Percentiles rank a stretch among this genome's conserved stretches.
Conservation (phyloP, 129 eudicot genomes). For the Flaveria bidentis region DNA sequence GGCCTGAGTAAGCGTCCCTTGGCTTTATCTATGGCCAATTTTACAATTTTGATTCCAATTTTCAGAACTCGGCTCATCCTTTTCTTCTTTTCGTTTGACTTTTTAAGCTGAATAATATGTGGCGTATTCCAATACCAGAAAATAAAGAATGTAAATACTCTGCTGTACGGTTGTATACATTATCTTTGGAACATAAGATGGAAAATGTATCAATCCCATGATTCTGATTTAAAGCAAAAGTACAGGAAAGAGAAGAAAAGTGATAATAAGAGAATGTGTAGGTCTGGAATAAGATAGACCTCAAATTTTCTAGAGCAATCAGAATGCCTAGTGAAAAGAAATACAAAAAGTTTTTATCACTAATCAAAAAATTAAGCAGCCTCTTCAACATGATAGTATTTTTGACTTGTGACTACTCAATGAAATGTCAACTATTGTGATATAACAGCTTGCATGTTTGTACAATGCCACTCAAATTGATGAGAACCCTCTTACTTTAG, state of each 20-base stretch:
- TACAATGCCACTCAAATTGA: background rate
- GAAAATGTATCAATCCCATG: conserved; percentile 26
- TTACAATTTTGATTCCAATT: conserved; percentile 23
- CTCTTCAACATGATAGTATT: conserved; percentile 9
- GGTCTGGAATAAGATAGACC: conserved; percentile 16
- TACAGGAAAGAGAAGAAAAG: conserved; percentile 21
- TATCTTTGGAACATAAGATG: conserved; percentile 23
- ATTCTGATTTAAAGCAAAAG: conserved; percentile 21
- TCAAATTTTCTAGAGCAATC: conserved; percentile 15
- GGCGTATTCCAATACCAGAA: conserved; percentile 24
- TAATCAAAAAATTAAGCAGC: background rate
- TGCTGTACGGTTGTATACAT: conserved; percentile 33
- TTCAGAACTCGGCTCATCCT: conserved; percentile 19
- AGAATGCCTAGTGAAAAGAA: conserved; percentile 21
- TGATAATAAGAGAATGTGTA: conserved; percentile 20
- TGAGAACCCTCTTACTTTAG: conserved; percentile 7
- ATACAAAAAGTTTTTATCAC: background rate
- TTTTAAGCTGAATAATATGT: conserved; percentile 18
- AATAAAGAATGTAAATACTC: conserved; percentile 11
- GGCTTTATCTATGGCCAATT: conserved; percentile 25
- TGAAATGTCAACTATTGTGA: background rate
- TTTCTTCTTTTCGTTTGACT: conserved; percentile 5
- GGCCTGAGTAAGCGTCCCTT: conserved; percentile 21
- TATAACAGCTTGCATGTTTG: conserved; percentile 12
- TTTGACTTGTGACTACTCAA: background rate